A percentile compares a stretch with the other conserved stretches of the same genome.
These are phyloP conservation scores for Blastobotrys ciferrii DNA, from an alignment of 1,139 yeast genomes.

Conservation along the genomic window DNA sequence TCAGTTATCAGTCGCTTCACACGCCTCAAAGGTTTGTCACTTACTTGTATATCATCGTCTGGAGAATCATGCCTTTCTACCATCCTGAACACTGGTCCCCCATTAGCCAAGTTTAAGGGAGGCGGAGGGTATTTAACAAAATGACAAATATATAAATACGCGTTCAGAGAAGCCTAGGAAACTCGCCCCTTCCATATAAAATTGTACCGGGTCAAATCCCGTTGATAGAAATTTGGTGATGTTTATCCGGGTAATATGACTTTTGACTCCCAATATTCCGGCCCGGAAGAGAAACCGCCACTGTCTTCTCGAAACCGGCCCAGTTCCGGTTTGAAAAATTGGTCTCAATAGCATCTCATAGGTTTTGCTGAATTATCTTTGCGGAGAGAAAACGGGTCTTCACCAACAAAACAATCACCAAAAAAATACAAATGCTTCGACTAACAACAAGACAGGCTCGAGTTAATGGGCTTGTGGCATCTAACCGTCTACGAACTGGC, in stretches of 20 bases:
- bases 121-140: background rate
- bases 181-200: background rate
- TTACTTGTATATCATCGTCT: conserved; percentile 5
- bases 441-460: conserved; percentile 5
- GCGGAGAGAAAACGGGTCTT: background rate
- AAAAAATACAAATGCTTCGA: background rate
- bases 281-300: background rate
- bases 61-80: conserved; percentile 1
- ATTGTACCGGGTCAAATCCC: background rate
- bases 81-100: conserved; percentile 5
- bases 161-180: background rate
- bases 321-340: conserved; percentile 1
- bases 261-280: background rate
- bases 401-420: background rate
- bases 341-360: background rate
- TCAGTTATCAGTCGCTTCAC: background rate
- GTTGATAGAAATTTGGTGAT: conserved; percentile 4
- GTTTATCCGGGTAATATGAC: conserved; percentile 2
- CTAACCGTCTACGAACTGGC: conserved; percentile 1
- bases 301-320: background rate
- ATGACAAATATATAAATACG: background rate
- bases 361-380: conserved; percentile 2
- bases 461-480: background rate
- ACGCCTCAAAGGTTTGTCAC: background rate
- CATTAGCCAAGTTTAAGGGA: background rate